A percentile compares a stretch with the other conserved stretches of the same genome.
These are phyloP conservation scores for Fusarium nodosum DNA, from an alignment of 2,329 filamentous ascomycete genomes.

Conservation along the genomic window DNA sequence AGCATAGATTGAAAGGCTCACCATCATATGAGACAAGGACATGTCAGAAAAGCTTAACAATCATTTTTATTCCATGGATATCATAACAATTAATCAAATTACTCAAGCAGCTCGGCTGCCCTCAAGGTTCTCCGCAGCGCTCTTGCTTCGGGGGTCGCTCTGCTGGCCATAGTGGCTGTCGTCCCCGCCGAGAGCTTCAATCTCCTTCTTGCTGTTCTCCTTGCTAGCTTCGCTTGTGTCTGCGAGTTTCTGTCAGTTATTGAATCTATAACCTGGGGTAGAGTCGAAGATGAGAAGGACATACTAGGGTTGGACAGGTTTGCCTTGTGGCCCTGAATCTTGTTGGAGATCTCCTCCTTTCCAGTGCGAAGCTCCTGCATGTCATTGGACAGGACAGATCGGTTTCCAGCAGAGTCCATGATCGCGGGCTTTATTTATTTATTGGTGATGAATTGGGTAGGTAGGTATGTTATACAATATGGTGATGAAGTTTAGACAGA, in stretches of 20 bases:
- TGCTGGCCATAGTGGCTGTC: constrained; percentile 59
- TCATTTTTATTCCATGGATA: constrained; percentile 9
- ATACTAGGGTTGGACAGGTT: constrained; percentile 63
- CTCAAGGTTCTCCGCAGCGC: constrained; percentile 56
- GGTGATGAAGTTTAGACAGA: background rate
- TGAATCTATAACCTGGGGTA: no score
- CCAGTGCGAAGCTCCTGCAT: constrained; percentile 57
- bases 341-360: constrained; percentile 48
- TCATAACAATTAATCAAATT: background rate
- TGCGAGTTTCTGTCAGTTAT: constrained; percentile 35
- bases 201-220: constrained; percentile 57
- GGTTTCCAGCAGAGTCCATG: constrained; percentile 54
- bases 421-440: constrained; percentile 1
- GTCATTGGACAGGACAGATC: constrained; percentile 58
- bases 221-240: constrained; percentile 62
- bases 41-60: background rate
- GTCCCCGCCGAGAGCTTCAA: constrained; percentile 60
- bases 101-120: constrained; percentile 52
- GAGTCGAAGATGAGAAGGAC: background rate
- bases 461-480: background rate
- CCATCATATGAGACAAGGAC: background rate
- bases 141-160: constrained; percentile 59
- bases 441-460: background rate
- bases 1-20: background rate
- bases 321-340: constrained; percentile 60